phyloP scores from a whole-genome alignment of 2,329 filamentous ascomycete genomes.

The Hymenoscyphus fraxineus region DNA sequence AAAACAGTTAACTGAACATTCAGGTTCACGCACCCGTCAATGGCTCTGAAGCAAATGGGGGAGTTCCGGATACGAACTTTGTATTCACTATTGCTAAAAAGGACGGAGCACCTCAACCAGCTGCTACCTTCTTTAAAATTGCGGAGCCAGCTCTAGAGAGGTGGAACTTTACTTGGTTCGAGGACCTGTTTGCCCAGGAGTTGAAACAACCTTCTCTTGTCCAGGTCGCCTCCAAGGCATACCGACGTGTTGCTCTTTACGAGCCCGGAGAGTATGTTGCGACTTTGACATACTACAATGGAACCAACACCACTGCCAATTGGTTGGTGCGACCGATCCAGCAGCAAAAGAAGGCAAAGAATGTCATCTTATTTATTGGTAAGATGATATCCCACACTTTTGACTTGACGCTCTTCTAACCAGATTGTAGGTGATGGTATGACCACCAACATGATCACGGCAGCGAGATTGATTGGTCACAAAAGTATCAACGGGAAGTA shows the following conservation, averaged over 20 bases:
- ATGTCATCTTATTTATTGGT: constrained; percentile 81
- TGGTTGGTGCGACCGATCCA: constrained; percentile 73
- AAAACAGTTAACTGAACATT: background rate
- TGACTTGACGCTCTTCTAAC: background rate
- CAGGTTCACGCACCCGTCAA: constrained; percentile 75
- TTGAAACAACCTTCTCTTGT: constrained; percentile 66
- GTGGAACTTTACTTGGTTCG: constrained; percentile 83
- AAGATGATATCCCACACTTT: constrained; percentile 1
- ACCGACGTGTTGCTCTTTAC: constrained; percentile 70
- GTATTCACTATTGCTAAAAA: constrained; percentile 70
- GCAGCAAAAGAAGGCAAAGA: constrained; percentile 72
- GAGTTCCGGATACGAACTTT: constrained; percentile 70
- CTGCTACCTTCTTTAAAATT: constrained; percentile 65
- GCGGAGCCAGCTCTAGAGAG: constrained; percentile 69
- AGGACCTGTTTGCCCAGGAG: constrained; percentile 77
- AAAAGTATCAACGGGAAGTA: constrained; percentile 83
- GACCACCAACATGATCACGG: constrained; percentile 76
- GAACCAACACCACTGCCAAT: constrained; percentile 65
- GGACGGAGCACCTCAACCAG: constrained; percentile 49
- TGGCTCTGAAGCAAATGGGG: constrained; percentile 69
- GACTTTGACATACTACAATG: constrained; percentile 70
- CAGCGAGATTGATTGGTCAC: constrained; percentile 76
- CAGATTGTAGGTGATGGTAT: constrained; percentile 49
- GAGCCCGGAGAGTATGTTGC: constrained; percentile 78
- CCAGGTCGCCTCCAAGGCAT: constrained; percentile 76